phyloP scores from a whole-genome alignment of 345 rosid species.

The Tarenaya hassleriana region DNA sequence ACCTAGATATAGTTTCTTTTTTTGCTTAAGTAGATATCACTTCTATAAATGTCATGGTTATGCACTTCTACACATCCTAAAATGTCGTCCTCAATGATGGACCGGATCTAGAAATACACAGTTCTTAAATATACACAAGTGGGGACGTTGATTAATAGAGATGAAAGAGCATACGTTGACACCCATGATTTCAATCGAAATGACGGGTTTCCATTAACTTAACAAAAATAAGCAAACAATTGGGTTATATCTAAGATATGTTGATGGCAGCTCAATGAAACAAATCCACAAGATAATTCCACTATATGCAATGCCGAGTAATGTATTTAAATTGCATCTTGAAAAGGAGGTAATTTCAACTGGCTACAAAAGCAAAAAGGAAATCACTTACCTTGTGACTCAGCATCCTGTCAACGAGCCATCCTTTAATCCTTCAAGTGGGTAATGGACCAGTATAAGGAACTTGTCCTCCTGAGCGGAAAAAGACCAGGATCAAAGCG shows the following conservation, averaged over 20 bases:
- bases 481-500: conserved; percentile 19
- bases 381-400: conserved; percentile 17
- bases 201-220: too few species aligned
- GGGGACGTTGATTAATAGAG: conserved; percentile 1
- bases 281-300: not conserved
- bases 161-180: not conserved
- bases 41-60: not conserved
- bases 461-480: conserved; percentile 17
- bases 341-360: conserved; percentile 12
- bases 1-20: too few species aligned
- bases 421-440: conserved; percentile 12
- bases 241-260: not conserved
- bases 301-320: conserved; percentile 8
- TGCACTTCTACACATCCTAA: conserved; percentile 11
- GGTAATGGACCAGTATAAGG: conserved; percentile 28
- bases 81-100: not conserved
- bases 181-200: not conserved
- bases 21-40: too few species aligned
- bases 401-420: not conserved
- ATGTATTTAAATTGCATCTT: not conserved
- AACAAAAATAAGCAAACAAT: too few species aligned
- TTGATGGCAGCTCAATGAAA: conserved; percentile 4
- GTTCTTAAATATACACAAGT: not conserved
- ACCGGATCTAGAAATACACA: not conserved
- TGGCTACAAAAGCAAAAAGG: conserved; percentile 4